Evolutionary conservation across 192 early-diverging fungal genomes (phyloP), one percentile per base, ranked within the genome.

Genomic region (Funneliformis mosseae): DNA sequence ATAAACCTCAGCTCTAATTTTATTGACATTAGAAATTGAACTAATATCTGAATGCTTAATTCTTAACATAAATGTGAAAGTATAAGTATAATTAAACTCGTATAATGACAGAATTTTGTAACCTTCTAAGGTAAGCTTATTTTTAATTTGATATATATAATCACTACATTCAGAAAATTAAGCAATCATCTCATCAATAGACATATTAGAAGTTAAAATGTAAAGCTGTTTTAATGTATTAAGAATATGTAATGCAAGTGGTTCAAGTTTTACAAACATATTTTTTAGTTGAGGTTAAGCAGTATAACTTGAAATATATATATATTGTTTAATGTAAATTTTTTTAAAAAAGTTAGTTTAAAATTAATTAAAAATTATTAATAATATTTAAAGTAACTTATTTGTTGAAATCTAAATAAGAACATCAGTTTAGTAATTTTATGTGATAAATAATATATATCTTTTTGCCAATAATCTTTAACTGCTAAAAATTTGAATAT

Each of bases 41-140:
- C 63, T 21, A 1, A 83, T 46, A 42, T 28, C 45, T 27, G 63
- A 76, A 8, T 73, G 70, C 8, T 77, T 9, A 38, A 75, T 42
- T 11, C 70, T 68, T 11, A 46, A 81, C 21, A 18, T 73, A 71
- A 62, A 74, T 1, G 76, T 42, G 45, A 83, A 80, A 0, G 72
- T 85, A 61, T 81, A 83, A 4, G 16, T 55, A 5, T 55, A 55
- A 18, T 77, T 76, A 4, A 28, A 23, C 0, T 83, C 25, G 69
- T 80, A 85, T 25, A 85, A 64, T 12, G 84, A 60, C 0, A 83
- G 14, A 38, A 85, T 76, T 46, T 85, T 85, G 74, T 81, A 81
- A 1, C 82, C 80, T 59, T 83, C 80, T 33, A 73, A 64, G 5
- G 27, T 83, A 10, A 74, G 63, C 16, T 81, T 85, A 5, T 11